These are phyloP conservation scores for Tremellales sp. DNA, from an alignment of 1,284 basidiomycete genomes.

Conservation along the genomic window DNA sequence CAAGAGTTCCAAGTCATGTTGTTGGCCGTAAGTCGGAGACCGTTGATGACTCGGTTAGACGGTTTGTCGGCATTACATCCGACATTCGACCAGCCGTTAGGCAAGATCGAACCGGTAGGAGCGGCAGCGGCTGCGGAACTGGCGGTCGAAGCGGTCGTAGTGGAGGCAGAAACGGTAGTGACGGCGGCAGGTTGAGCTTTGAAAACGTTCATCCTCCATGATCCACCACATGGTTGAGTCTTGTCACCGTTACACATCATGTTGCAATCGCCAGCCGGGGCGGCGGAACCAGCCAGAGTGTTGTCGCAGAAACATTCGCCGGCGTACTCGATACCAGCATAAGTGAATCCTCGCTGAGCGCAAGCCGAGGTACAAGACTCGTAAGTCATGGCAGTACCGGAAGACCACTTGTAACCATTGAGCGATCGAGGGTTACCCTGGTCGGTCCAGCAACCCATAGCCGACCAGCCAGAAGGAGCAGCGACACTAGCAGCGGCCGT, in stretches of 20 bases:
- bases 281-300: neutral
- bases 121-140: neutral
- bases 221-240: neutral
- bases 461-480: slow-evolving; percentile 11
- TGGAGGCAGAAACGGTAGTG: neutral
- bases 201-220: neutral
- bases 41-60: slow-evolving; percentile 5
- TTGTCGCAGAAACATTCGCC: slow-evolving; percentile 20
- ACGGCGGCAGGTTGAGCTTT: neutral
- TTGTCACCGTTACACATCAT: slow-evolving; percentile 14
- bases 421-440: neutral
- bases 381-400: slow-evolving; percentile 18
- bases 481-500: slow-evolving; percentile 7
- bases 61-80: slow-evolving; percentile 9
- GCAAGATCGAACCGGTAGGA: neutral
- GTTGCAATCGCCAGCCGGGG: slow-evolving; percentile 6
- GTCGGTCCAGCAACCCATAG: neutral
- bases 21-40: neutral
- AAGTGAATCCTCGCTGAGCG: slow-evolving; percentile 13
- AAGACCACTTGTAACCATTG: neutral
- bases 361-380: slow-evolving; percentile 23
- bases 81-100: slow-evolving; percentile 11
- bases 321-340: slow-evolving; percentile 24
- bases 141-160: neutral
- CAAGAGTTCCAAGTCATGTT: slow-evolving; percentile 8